phyloP scores from a whole-genome alignment of 2,329 filamentous ascomycete genomes.

The Aspergillus novofumigatus region DNA sequence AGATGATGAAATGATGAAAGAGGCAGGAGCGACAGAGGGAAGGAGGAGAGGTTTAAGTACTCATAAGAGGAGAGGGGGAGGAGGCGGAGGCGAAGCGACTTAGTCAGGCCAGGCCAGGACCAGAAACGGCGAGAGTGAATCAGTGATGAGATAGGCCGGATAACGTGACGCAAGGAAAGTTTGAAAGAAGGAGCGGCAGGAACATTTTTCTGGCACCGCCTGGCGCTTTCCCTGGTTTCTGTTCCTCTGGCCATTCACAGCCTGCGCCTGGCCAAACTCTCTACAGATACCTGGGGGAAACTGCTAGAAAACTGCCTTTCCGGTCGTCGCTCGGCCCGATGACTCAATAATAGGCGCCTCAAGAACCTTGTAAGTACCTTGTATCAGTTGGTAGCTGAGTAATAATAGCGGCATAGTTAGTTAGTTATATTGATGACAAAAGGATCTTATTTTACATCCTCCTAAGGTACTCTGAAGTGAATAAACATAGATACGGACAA shows the following conservation, averaged over 20 bases:
- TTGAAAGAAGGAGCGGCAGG: slow-evolving; percentile 5
- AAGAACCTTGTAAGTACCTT: not conserved
- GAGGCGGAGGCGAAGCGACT: slow-evolving; percentile 24
- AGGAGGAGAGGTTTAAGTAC: slow-evolving; percentile 29
- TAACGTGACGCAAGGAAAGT: slow-evolving; percentile 20
- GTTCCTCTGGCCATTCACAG: slow-evolving; percentile 4
- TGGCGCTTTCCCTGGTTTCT: slow-evolving; percentile 12
- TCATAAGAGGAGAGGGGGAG: slow-evolving; percentile 23
- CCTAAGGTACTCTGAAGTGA: not conserved
- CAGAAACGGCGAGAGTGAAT: slow-evolving; percentile 6
- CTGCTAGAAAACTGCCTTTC: slow-evolving; percentile 16
- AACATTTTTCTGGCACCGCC: slow-evolving; percentile 13
- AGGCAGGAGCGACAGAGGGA: slow-evolving; percentile 11
- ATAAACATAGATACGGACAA: too few species aligned
- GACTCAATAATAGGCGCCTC: not conserved
- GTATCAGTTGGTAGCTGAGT: not conserved
- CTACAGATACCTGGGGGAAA: slow-evolving; percentile 9
- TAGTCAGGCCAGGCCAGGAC: slow-evolving; percentile 17
- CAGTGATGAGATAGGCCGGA: slow-evolving; percentile 26
- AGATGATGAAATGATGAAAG: slow-evolving; percentile 9
- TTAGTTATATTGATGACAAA: not conserved
- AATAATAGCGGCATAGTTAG: not conserved
- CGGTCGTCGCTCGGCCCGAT: slow-evolving; percentile 5
- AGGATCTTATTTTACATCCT: not conserved
- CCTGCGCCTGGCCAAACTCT: not conserved